Evolutionary conservation across 768 basidiomycete species (phyloP).

Genomic region (Hypholoma fasciculare): DNA sequence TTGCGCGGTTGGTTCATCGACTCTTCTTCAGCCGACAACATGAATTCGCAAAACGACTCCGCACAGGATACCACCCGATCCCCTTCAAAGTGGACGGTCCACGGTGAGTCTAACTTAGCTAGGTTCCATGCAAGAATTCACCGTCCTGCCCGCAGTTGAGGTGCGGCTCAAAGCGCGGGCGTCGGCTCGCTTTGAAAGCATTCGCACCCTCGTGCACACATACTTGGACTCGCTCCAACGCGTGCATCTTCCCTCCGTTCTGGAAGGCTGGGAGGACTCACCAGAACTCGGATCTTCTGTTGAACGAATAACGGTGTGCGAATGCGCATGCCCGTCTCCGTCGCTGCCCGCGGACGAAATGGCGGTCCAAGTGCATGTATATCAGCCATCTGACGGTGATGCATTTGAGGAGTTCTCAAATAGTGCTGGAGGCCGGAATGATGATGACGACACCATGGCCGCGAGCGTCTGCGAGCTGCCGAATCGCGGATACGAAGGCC

Average conservation of each 20-base stretch:
- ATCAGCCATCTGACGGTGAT: conserved; percentile 73
- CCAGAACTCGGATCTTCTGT: conserved; percentile 72
- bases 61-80: not conserved
- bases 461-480: conserved; percentile 91
- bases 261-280: conserved; percentile 81
- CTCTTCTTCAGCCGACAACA: not conserved
- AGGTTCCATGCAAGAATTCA: not conserved
- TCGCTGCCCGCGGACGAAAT: conserved; percentile 58
- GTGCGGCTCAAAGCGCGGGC: conserved; percentile 71
- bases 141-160: conserved; percentile 58
- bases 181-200: conserved; percentile 73
- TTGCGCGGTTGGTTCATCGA: not conserved
- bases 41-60: not conserved
- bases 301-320: conserved; percentile 74
- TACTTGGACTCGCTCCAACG: conserved; percentile 61
- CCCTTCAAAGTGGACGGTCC: conserved; percentile 59
- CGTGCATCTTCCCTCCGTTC: conserved; percentile 66
- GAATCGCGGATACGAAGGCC: conserved; percentile 77
- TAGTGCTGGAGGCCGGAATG: conserved; percentile 48
- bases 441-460: conserved; percentile 80
- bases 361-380: conserved; percentile 81
- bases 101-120: conserved; percentile 41
- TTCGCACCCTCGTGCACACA: conserved; percentile 61
- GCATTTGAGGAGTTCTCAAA: conserved; percentile 74
- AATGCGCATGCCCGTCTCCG: conserved; percentile 59